Conservation (phyloP, 1,139 yeast species). For the Candida sp. region DNA sequence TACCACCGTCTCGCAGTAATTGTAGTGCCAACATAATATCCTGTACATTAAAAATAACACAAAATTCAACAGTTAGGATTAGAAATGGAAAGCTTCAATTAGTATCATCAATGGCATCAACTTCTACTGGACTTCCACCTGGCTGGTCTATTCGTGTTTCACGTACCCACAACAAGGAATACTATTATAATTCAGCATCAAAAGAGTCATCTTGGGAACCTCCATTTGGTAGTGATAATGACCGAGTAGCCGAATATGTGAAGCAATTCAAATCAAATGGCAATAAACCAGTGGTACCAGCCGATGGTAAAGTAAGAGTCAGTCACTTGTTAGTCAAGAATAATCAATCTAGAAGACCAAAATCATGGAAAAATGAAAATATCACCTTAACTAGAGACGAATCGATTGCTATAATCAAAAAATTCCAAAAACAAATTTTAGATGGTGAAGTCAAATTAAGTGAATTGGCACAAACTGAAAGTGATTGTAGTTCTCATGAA, state of each 20-base stretch:
- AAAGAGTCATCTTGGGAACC: constrained; percentile 88
- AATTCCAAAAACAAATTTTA: constrained; percentile 58
- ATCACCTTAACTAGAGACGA: constrained; percentile 82
- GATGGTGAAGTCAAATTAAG: constrained; percentile 68
- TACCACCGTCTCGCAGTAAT: neutral
- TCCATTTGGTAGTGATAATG: constrained; percentile 78
- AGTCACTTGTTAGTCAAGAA: constrained; percentile 81
- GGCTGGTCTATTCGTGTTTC: constrained; percentile 85
- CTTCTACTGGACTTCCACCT: constrained; percentile 73
- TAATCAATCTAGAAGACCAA: constrained; percentile 79
- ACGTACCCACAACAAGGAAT: constrained; percentile 79
- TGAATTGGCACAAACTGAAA: constrained; percentile 75
- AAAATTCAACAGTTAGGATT: too few species aligned
- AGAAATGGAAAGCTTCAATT: too few species aligned
- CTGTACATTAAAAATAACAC: too few species aligned
- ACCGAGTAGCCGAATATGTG: constrained; percentile 55
- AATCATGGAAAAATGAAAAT: constrained; percentile 78
- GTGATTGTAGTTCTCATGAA: constrained; percentile 86
- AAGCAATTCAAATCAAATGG: constrained; percentile 44
- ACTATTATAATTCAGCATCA: constrained; percentile 69
- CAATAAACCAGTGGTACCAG: constrained; percentile 58
- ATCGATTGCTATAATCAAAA: constrained; percentile 63
- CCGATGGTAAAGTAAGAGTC: constrained; percentile 42
- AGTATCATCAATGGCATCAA: constrained; percentile 4
- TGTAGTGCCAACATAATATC: too few species aligned